phyloP scores from a whole-genome alignment of 2,329 filamentous ascomycete species.

The Rhytidhysteron rufulum region DNA sequence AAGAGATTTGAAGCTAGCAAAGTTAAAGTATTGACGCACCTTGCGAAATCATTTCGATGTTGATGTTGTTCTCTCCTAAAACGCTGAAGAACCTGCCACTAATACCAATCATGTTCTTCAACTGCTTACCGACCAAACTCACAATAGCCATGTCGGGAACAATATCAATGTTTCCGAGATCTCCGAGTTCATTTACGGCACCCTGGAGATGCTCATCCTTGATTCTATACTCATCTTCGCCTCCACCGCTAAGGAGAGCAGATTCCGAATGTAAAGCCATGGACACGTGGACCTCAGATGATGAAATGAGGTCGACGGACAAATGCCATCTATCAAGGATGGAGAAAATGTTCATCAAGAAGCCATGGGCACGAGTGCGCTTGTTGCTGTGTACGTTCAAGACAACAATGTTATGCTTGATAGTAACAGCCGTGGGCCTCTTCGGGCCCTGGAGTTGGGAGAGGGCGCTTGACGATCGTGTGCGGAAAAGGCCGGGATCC shows the following conservation, averaged over 20 bases:
- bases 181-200: slow-evolving; percentile 65
- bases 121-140: slow-evolving; percentile 87
- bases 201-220: slow-evolving; percentile 45
- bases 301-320: slow-evolving; percentile 94
- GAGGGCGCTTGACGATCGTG: slow-evolving; percentile 44
- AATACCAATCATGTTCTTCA: slow-evolving; percentile 95
- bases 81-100: slow-evolving; percentile 93
- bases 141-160: slow-evolving; percentile 92
- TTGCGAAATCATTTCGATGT: slow-evolving; percentile 99
- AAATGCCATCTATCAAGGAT: slow-evolving; percentile 83
- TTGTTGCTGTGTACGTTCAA: slow-evolving; percentile 99
- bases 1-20: neutral
- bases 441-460: slow-evolving; percentile 44
- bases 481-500: slow-evolving; percentile 53
- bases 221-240: slow-evolving; percentile 47
- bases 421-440: slow-evolving; percentile 70
- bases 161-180: slow-evolving; percentile 86
- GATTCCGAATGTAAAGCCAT: slow-evolving; percentile 87
- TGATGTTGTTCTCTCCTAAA: slow-evolving; percentile 87
- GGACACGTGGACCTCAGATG: slow-evolving; percentile 93
- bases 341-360: slow-evolving; percentile 89
- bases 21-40: slow-evolving; percentile 52
- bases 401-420: slow-evolving; percentile 94
- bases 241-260: slow-evolving; percentile 47
- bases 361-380: slow-evolving; percentile 90